Percentiles rank a stretch among this genome's conserved stretches.
Evolutionary conservation across 2,329 filamentous ascomycete genomes (phyloP).

Genomic region (Hortaea werneckii): DNA sequence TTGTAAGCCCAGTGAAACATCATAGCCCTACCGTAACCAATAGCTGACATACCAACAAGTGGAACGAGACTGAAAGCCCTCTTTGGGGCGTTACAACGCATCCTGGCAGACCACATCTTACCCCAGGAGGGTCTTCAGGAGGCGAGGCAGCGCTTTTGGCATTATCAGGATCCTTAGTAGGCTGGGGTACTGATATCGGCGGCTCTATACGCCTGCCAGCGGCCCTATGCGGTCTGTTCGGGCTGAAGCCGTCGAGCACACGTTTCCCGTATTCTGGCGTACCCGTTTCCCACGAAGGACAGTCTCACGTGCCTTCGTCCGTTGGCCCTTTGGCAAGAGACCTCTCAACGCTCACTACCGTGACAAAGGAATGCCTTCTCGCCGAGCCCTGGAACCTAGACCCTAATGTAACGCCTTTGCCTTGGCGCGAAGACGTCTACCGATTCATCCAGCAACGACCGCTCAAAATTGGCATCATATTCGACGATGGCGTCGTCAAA

Average conservation of each 20-base stretch:
- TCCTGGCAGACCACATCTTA: slow-evolving; percentile 50
- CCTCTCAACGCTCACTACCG: slow-evolving; percentile 38
- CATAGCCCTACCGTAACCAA: too few relatives aligned
- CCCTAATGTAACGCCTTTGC: slow-evolving; percentile 30
- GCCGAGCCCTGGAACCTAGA: slow-evolving; percentile 34
- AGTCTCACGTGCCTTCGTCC: slow-evolving; percentile 54
- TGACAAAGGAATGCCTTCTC: slow-evolving; percentile 26
- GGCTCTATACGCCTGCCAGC: slow-evolving; percentile 69
- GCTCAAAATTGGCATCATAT: slow-evolving; percentile 15
- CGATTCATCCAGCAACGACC: slow-evolving; percentile 4
- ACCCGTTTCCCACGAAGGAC: slow-evolving; percentile 52
- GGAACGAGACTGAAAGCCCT: slow-evolving; percentile 21
- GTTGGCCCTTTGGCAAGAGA: slow-evolving; percentile 50
- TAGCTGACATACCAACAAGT: too few relatives aligned
- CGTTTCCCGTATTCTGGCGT: slow-evolving; percentile 50
- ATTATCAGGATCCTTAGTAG: slow-evolving; percentile 48
- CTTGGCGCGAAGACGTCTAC: slow-evolving; percentile 28
- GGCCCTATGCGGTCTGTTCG: slow-evolving; percentile 49
- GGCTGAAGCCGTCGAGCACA: slow-evolving; percentile 36
- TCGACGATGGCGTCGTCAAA: slow-evolving; percentile 18
- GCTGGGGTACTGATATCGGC: slow-evolving; percentile 53
- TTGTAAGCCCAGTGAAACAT: slow-evolving; percentile 12
- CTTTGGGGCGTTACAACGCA: slow-evolving; percentile 44
- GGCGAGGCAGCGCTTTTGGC: slow-evolving; percentile 53
- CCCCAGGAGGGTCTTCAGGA: slow-evolving; percentile 55